These are phyloP conservation scores for Mucuna pruriens DNA, from an alignment of 306 rosid genomes.

Conservation along the genomic window DNA sequence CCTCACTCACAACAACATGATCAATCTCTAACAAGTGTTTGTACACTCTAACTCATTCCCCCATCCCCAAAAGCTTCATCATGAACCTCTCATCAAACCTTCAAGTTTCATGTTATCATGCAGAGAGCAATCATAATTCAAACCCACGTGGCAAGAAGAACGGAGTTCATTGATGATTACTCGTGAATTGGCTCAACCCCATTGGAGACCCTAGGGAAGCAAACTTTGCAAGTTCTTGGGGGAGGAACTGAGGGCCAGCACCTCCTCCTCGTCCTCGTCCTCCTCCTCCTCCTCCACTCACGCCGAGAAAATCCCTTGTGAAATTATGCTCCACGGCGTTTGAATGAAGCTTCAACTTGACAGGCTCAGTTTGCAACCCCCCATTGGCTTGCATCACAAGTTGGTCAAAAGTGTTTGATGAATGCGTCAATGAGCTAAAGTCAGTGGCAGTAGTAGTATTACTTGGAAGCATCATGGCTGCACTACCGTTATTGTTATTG, in stretches of 20 bases:
- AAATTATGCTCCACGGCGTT: constrained; percentile 48
- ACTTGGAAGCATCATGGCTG: constrained; percentile 17
- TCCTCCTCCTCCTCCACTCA: constrained; percentile 58
- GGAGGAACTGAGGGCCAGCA: constrained; percentile 46
- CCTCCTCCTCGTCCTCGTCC: constrained; percentile 44
- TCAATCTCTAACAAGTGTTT: neutral
- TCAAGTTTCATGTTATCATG: constrained; percentile 15
- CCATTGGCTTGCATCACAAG: constrained; percentile 45
- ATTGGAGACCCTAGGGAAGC: constrained; percentile 58
- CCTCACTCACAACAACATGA: constrained; percentile 21
- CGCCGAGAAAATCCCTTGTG: constrained; percentile 89
- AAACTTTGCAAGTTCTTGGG: constrained; percentile 71
- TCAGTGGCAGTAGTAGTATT: neutral
- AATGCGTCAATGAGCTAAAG: constrained; percentile 38
- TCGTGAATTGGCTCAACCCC: constrained; percentile 71
- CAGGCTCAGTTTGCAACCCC: constrained; percentile 38
- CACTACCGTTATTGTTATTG: constrained; percentile 17
- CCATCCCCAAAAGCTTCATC: neutral
- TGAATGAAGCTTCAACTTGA: constrained; percentile 43
- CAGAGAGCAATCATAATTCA: too few species aligned
- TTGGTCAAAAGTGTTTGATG: constrained; percentile 55
- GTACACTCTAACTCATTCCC: neutral
- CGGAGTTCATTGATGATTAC: too few species aligned
- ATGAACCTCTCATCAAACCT: constrained; percentile 7
- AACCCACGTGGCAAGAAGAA: too few species aligned